These are phyloP conservation scores for Trichoderma sp. DNA, from an alignment of 2,329 filamentous ascomycete species.

Conservation along the genomic window DNA sequence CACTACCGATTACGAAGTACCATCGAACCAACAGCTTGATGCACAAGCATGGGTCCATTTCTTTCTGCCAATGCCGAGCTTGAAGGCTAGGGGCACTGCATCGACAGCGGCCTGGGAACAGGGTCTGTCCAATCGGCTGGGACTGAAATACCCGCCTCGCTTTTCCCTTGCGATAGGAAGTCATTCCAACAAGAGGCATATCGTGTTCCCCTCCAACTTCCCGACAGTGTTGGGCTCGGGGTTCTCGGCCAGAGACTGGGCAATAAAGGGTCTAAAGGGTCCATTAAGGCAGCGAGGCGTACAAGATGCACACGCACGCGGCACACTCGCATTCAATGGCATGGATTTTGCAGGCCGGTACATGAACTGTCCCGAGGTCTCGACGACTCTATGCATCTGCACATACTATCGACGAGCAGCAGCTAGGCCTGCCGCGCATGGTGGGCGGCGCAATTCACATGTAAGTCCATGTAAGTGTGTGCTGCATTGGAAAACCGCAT, in stretches of 20 bases:
- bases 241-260: not conserved
- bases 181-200: conserved; percentile 1
- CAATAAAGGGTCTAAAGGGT: not conserved
- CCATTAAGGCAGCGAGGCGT: conserved; percentile 1
- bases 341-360: not conserved
- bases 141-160: conserved; percentile 5
- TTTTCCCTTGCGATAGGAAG: not conserved
- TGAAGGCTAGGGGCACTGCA: not conserved
- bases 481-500: not conserved
- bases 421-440: not conserved
- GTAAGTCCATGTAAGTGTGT: conserved; percentile 2
- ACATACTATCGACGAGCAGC: not conserved
- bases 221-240: not conserved
- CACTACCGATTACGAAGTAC: not conserved
- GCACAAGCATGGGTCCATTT: not conserved
- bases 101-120: conserved; percentile 5
- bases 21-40: not conserved
- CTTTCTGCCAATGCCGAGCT: conserved; percentile 6
- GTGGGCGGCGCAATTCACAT: not conserved
- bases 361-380: conserved; percentile 12
- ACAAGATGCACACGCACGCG: not conserved
- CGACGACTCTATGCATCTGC: conserved; percentile 13
- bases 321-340: conserved; percentile 6
- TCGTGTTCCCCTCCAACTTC: not conserved
- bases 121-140: conserved; percentile 14